Percentiles rank a stretch among this genome's conserved stretches.
phyloP scores from a whole-genome alignment of 331 rosid species.

The Rosa hybrid region DNA sequence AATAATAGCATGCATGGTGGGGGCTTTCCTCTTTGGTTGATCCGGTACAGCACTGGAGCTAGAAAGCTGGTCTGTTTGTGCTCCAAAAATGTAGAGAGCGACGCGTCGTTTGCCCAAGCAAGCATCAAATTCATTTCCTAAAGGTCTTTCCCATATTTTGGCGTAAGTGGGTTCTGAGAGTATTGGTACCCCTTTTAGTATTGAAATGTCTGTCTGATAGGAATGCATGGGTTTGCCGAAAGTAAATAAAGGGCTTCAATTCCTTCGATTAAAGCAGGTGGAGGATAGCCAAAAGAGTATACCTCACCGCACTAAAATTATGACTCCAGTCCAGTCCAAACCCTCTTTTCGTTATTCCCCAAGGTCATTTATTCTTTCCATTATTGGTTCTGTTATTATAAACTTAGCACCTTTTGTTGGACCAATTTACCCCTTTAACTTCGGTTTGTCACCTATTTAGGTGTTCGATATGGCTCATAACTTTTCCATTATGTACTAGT shows the following conservation, averaged over 20 bases:
- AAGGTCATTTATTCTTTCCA: conserved; percentile 23
- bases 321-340: conserved; percentile 7
- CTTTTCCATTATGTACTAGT: neutral
- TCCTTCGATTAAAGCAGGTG: conserved; percentile 40
- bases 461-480: neutral
- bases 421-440: conserved; percentile 4
- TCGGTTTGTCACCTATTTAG: neutral
- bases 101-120: neutral
- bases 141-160: neutral
- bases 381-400: neutral
- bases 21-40: neutral
- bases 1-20: conserved; percentile 8
- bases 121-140: neutral
- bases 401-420: neutral
- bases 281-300: conserved; percentile 14
- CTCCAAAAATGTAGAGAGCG: neutral
- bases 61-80: conserved; percentile 6
- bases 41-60: neutral
- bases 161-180: neutral
- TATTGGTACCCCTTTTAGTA: neutral
- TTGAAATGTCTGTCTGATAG: neutral
- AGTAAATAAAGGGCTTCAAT: conserved; percentile 6
- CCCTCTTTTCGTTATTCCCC: conserved; percentile 29
- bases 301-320: conserved; percentile 10
- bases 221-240: neutral